A percentile compares a stretch with the other conserved stretches of the same genome.
Evolutionary conservation across 2,329 filamentous ascomycete species (phyloP).

Genomic region (Trichoderma koningii): DNA sequence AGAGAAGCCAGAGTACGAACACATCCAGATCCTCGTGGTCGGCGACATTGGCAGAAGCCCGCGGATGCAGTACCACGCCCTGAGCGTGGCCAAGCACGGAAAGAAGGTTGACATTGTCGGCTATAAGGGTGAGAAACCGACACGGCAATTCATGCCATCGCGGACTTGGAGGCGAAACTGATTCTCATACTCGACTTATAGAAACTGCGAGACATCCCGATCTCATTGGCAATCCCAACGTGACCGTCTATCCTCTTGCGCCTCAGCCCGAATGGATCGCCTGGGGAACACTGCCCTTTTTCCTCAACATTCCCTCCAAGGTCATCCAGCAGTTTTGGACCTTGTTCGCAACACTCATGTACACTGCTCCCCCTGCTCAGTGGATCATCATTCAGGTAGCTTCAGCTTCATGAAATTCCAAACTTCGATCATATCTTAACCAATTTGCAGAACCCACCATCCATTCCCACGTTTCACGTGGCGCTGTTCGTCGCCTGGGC

Average conservation of each 20-base stretch:
- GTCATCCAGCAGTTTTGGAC: constrained; percentile 78
- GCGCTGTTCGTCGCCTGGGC: constrained; percentile 72
- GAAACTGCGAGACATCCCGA: constrained; percentile 83
- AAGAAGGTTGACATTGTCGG: constrained; percentile 82
- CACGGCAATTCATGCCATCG: not conserved
- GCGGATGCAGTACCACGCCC: constrained; percentile 97
- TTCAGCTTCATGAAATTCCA: not conserved
- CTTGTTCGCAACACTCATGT: constrained; percentile 72
- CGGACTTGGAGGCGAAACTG: too few species aligned
- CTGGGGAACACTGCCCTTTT: constrained; percentile 72
- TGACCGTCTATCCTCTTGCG: constrained; percentile 70
- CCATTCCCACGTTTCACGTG: constrained; percentile 84
- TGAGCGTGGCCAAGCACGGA: constrained; percentile 84
- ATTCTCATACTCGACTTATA: constrained; percentile 33
- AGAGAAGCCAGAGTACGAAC: constrained; percentile 43
- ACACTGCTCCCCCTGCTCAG: constrained; percentile 69
- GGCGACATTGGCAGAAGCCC: constrained; percentile 95
- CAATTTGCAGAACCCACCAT: constrained; percentile 75
- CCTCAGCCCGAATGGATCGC: constrained; percentile 68
- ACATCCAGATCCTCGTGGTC: constrained; percentile 81
- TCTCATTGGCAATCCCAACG: constrained; percentile 66
- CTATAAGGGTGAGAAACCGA: constrained; percentile 67
- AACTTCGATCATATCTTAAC: not conserved
- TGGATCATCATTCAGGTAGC: constrained; percentile 82
- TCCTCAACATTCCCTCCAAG: constrained; percentile 78